Evolutionary conservation across 768 basidiomycete genomes (phyloP), one percentile per base, ranked within the genome.

Genomic region (Rhodotorula graminis): DNA sequence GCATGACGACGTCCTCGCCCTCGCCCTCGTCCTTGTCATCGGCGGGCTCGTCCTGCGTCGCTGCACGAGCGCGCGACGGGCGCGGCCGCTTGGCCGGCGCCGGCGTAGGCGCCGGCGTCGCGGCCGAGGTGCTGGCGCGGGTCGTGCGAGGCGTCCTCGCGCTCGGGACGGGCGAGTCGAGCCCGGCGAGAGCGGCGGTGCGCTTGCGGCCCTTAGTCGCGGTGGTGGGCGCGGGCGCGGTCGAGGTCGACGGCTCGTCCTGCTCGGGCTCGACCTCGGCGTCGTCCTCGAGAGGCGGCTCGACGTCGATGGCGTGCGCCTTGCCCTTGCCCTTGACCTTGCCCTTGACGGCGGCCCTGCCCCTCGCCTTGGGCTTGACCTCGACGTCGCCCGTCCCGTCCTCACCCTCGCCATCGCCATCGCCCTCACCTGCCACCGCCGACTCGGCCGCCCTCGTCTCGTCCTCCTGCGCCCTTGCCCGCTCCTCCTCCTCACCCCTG

Each of bases 291-390:
- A 4, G 44, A 7, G 44, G 11, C 44, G 37, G 37, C 37, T 37
- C 37, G 37, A 37, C 15, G 44, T 14, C 14, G 44, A 46, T 12
- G 4, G 55, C 55, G 42, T 23, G 42, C 27, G 57, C 65, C 57
- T 59, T 59, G 46, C 57, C 65, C 49, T 59, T 59, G 47, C 65
- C 65, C 56, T 59, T 47, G 40, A 0, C 64, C 31, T 65, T 49
- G 40, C 25, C 37, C 49, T 46, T 46, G 37, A 37, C 37, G 37
- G 37, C 9, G 21, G 47, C 37, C 40, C 19, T 37, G 40, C 7
- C 12, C 19, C n/a, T 31, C 27, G 11, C 15, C 57, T 52, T 58
- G 44, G 11, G 15, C 42, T 42, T 47, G 27, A 31, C 37, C 37
- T 37, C 37, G 37, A 37, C 37, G 37, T 37, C 37, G 37, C 5